Evolutionary conservation across 768 basidiomycete species (phyloP).

Genomic region (Mycena pura): DNA sequence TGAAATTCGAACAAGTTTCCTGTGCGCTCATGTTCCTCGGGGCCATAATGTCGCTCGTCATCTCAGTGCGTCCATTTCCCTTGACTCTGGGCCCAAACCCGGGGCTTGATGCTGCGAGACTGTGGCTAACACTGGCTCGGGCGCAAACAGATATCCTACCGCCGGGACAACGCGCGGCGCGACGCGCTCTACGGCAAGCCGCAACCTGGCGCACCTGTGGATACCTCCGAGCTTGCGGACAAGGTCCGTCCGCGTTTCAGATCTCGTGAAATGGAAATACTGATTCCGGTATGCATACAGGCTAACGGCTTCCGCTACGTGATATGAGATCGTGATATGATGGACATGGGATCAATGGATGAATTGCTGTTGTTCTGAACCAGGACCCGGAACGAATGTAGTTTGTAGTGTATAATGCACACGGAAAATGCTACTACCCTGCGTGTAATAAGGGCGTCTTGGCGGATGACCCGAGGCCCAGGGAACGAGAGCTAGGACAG

Average conservation of each 20-base stretch:
- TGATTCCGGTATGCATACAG: conserved; percentile 35
- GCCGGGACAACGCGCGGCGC: conserved; percentile 63
- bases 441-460: too few relatives aligned
- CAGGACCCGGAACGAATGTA: too few relatives aligned
- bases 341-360: too few relatives aligned
- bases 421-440: too few relatives aligned
- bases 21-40: conserved; percentile 62
- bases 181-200: conserved; percentile 61
- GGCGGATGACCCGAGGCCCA: too few relatives aligned
- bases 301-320: conserved; percentile 69
- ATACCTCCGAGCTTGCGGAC: conserved; percentile 72
- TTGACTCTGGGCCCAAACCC: neutral
- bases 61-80: conserved; percentile 48
- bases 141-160: conserved; percentile 62
- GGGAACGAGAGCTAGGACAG: too few relatives aligned
- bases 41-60: conserved; percentile 55
- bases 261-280: neutral
- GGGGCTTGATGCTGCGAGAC: too few relatives aligned
- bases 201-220: conserved; percentile 55
- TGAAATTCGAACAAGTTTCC: conserved; percentile 43
- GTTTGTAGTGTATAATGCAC: too few relatives aligned
- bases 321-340: too few relatives aligned
- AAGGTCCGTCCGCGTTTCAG: conserved; percentile 52
- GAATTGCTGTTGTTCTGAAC: too few relatives aligned
- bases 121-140: neutral